Evolutionary conservation across 257 asterid species (phyloP).

Genomic region (Nicotiana tomentosiformis): DNA sequence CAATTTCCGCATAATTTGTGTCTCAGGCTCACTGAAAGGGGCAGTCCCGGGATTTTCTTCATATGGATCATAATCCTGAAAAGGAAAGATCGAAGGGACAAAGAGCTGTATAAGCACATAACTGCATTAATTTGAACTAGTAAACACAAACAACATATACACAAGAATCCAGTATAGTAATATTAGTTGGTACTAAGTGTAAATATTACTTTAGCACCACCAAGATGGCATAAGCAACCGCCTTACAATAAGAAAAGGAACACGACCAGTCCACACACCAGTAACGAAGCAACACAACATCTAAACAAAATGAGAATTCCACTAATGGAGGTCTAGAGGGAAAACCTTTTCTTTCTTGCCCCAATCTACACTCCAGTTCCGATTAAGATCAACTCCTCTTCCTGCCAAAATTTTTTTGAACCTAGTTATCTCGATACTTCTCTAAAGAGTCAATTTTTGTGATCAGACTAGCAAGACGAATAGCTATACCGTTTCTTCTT

Average conservation of each 20-base stretch:
- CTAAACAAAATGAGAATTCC: neutral
- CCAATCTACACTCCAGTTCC: conserved; percentile 98
- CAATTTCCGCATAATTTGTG: conserved; percentile 82
- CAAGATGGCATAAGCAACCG: neutral
- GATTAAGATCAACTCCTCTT: conserved; percentile 95
- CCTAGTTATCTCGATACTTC: conserved; percentile 8
- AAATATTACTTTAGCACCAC: neutral
- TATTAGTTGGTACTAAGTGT: neutral
- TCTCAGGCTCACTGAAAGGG: conserved; percentile 97
- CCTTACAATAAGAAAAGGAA: neutral
- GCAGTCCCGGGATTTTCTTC: conserved; percentile 93
- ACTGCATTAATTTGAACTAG: neutral
- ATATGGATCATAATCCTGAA: conserved; percentile 90
- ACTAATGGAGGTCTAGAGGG: neutral
- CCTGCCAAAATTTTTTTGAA: conserved; percentile 40
- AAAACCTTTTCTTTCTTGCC: conserved; percentile 94
- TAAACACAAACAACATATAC: neutral
- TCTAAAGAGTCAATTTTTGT: neutral
- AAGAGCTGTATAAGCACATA: conserved; percentile 19
- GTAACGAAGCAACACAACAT: neutral
- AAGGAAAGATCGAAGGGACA: conserved; percentile 7
- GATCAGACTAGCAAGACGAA: conserved; percentile 5
- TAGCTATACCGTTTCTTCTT: conserved; percentile 78
- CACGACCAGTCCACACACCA: neutral
- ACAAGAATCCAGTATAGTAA: neutral